These are phyloP conservation scores for Berberis thunbergii DNA, from an alignment of 164 flowering plant genomes.

Conservation along the genomic window DNA sequence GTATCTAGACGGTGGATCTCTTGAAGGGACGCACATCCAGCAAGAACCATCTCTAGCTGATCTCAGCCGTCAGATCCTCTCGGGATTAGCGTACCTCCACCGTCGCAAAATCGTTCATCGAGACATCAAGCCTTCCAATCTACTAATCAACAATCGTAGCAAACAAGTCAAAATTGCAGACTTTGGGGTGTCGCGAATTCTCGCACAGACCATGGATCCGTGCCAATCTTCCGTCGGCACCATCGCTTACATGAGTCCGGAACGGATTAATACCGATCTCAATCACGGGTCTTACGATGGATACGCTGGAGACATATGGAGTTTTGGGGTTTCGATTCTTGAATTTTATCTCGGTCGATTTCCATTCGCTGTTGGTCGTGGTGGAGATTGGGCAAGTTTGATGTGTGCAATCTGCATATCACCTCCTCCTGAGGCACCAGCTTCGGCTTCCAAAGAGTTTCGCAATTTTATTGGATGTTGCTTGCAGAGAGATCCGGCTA, in stretches of 20 bases:
- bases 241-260: slow-evolving; percentile 89
- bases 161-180: slow-evolving; percentile 73
- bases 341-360: slow-evolving; percentile 81
- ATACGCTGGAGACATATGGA: slow-evolving; percentile 89
- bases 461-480: slow-evolving; percentile 57
- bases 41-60: slow-evolving; percentile 46
- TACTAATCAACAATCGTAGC: slow-evolving; percentile 36
- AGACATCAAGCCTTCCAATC: slow-evolving; percentile 77
- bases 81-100: slow-evolving; percentile 62
- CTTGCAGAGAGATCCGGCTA: slow-evolving; percentile 61
- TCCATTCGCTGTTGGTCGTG: slow-evolving; percentile 56
- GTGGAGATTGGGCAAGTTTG: slow-evolving; percentile 88
- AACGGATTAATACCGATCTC: slow-evolving; percentile 75
- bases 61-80: slow-evolving; percentile 48
- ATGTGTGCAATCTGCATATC: slow-evolving; percentile 82
- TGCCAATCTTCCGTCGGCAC: slow-evolving; percentile 83
- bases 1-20: slow-evolving; percentile 77
- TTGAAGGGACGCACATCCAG: slow-evolving; percentile 41
- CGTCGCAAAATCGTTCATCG: slow-evolving; percentile 62
- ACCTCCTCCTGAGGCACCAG: slow-evolving; percentile 81
- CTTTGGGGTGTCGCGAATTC: slow-evolving; percentile 62
- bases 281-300: slow-evolving; percentile 74
- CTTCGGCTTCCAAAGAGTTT: slow-evolving; percentile 56
- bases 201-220: slow-evolving; percentile 72
- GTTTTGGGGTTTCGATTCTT: slow-evolving; percentile 74